Evolutionary conservation across 129 eudicot genomes (phyloP).

Genomic region (Helianthus annuus): DNA sequence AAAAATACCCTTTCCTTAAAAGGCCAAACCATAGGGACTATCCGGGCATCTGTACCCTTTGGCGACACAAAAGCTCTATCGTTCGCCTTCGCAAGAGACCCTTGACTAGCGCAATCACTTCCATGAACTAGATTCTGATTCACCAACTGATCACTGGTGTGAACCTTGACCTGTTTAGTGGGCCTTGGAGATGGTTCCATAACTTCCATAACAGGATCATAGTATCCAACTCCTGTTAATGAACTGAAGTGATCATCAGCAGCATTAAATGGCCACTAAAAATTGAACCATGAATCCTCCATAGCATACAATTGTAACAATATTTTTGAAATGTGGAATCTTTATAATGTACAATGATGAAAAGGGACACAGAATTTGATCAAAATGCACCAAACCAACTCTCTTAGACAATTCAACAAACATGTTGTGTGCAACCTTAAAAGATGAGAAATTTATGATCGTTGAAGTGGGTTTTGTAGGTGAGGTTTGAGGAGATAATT

Average conservation of each 20-base stretch:
- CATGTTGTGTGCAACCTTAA: conserved; percentile 1
- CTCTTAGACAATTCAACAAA: conserved; percentile 11
- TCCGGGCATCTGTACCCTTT: conserved; percentile 23
- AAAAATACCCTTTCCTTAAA: no score
- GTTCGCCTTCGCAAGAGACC: conserved; percentile 42
- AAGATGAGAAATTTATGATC: neutral
- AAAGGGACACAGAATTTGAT: neutral
- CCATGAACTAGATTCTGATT: conserved; percentile 28
- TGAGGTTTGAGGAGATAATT: neutral
- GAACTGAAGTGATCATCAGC: conserved; percentile 32
- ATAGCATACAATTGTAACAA: conserved; percentile 58
- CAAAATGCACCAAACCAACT: neutral
- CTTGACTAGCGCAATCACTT: neutral
- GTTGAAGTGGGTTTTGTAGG: neutral
- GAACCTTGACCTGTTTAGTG: conserved; percentile 47
- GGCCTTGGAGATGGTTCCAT: conserved; percentile 48
- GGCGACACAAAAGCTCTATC: conserved; percentile 42
- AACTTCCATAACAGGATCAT: neutral
- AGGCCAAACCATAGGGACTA: no score
- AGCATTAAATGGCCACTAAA: conserved; percentile 55
- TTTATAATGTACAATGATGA: conserved; percentile 39
- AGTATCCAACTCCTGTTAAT: conserved; percentile 32
- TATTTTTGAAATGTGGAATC: conserved; percentile 40
- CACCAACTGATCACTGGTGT: conserved; percentile 32
- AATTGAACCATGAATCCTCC: conserved; percentile 53